Conservation (phyloP, 257 asterid genomes). For the Solanum sitiens region DNA sequence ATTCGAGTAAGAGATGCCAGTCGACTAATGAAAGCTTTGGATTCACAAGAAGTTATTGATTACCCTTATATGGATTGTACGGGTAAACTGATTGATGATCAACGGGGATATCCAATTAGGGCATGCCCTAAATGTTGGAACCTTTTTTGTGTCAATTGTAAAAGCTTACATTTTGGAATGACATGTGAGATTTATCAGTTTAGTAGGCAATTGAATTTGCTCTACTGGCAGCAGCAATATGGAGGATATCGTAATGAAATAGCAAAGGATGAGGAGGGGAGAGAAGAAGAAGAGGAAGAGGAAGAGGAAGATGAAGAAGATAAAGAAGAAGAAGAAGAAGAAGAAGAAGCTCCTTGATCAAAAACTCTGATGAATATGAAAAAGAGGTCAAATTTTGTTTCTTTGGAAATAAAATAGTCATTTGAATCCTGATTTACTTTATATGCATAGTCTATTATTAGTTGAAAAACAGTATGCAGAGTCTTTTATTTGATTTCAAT, state of each 20-base stretch:
- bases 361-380: neutral
- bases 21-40: neutral
- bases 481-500: neutral
- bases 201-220: too few relatives aligned
- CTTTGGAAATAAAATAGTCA: neutral
- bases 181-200: neutral
- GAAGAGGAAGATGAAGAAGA: too few relatives aligned
- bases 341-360: neutral
- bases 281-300: neutral
- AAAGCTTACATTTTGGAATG: slow-evolving; percentile 2
- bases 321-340: neutral
- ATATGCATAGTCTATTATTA: neutral
- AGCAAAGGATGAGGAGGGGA: too few relatives aligned
- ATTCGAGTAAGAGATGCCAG: neutral
- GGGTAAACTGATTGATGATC: neutral
- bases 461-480: neutral
- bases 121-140: slow-evolving; percentile 1
- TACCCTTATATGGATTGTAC: neutral
- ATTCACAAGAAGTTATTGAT: neutral
- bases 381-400: neutral
- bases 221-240: neutral
- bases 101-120: neutral
- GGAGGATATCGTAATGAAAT: neutral
- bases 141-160: neutral
- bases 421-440: neutral